Base-by-base conservation (phyloP, 768 basidiomycete species). In the Fistulinella prunicolor region DNA sequence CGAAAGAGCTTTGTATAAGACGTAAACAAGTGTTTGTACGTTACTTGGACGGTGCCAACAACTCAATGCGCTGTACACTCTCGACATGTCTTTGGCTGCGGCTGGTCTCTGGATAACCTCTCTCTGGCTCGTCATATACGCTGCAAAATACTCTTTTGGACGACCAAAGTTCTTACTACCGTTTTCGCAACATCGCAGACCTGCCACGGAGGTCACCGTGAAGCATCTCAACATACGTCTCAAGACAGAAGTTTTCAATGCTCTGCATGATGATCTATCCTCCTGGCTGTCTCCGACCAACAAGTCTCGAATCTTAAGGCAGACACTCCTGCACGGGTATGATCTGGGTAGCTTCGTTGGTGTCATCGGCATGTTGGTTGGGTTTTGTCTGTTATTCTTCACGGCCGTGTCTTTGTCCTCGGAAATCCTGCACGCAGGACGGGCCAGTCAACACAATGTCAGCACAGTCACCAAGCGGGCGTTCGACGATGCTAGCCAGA, bases 161-260 rank as follows among this genome's bases (percentile, higher is more conserved):
- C 42, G 58, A n/a, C 34, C 50, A 8, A 65, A 48, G n/a, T 29
- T 34, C 21, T 21, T 60, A 10, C 40, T 69, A 28, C 65, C 55
- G 20, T 16, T 53, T 37, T 62, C 60, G 5, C 56, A 47, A n/a
- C 26, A 16, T 14, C 62, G 57, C 51, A 58, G 50, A 43, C 53
- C 37, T 13, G 44, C 47, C 44, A 55, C 49, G 3, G 58, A 62
- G 23, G 38, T 65, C 44, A 51, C 44, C 6, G 62, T 65, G 26
- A 66, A 53, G 44, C 47, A 63, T 34, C 34, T 65, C 37, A 62
- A 63, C 46, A 52, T 72, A 28, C 62, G 63, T 14, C 48, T 82
- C 46, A 73, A 79, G 54, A 82, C 81, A 0, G 71, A 76, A 0
- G 67, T 64, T 1, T 75, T 73, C 65, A 85, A 85, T 52, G 55